Evolutionary conservation across 2,329 filamentous ascomycete genomes (phyloP).

Genomic region (Fusarium setosum): DNA sequence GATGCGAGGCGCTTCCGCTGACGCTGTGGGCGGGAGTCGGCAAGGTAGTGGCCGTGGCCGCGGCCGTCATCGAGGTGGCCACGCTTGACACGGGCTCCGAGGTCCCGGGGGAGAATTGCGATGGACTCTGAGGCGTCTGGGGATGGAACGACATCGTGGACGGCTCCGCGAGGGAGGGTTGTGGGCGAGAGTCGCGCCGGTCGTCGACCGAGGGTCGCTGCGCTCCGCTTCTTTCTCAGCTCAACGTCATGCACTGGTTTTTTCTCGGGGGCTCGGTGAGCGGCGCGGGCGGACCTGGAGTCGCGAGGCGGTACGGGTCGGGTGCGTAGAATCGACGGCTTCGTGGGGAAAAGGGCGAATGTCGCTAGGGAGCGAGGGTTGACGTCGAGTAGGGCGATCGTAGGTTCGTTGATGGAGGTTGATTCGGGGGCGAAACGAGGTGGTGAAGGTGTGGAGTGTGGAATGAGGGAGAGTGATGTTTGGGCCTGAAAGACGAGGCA

Average conservation of each 20-base stretch:
- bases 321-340: slow-evolving; percentile 24
- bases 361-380: slow-evolving; percentile 41
- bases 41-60: slow-evolving; percentile 63
- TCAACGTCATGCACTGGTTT: slow-evolving; percentile 46
- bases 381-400: slow-evolving; percentile 37
- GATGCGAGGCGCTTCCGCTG: slow-evolving; percentile 63
- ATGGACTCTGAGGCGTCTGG: slow-evolving; percentile 75
- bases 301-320: slow-evolving; percentile 11
- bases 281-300: slow-evolving; percentile 29
- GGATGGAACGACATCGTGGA: slow-evolving; percentile 74
- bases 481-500: slow-evolving; percentile 50
- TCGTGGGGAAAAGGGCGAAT: slow-evolving; percentile 33
- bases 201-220: slow-evolving; percentile 48
- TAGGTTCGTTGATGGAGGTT: slow-evolving; percentile 43
- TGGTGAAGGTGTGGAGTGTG: slow-evolving; percentile 45
- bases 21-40: slow-evolving; percentile 73
- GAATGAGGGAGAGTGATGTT: slow-evolving; percentile 43
- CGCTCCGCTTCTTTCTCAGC: slow-evolving; percentile 45
- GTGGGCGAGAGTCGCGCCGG: slow-evolving; percentile 48
- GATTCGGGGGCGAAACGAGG: slow-evolving; percentile 42
- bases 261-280: slow-evolving; percentile 38
- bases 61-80: slow-evolving; percentile 63
- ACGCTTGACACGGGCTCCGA: slow-evolving; percentile 63
- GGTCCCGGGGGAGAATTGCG: slow-evolving; percentile 68
- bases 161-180: slow-evolving; percentile 48